Conservation (phyloP, 345 rosid species). For the Clausena lansium region DNA sequence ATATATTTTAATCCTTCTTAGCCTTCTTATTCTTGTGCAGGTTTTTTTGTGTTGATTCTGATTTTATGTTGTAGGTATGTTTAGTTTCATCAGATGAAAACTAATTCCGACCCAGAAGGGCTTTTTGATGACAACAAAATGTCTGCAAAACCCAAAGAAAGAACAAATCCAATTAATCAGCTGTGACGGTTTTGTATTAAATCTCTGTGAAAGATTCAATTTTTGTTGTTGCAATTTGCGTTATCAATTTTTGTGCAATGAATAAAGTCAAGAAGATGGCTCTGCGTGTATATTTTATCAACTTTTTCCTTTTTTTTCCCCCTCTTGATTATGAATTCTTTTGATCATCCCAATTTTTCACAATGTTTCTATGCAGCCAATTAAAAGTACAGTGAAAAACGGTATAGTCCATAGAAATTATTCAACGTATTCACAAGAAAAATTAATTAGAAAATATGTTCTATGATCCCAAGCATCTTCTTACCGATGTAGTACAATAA, state of each 20-base stretch:
- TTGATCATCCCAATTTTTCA: not conserved
- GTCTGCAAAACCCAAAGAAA: constrained; percentile 42
- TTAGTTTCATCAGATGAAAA: constrained; percentile 58
- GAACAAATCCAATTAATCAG: constrained; percentile 61
- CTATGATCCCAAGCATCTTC: too few species aligned
- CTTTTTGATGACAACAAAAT: constrained; percentile 77
- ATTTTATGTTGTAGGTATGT: constrained; percentile 6
- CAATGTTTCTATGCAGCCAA: not conserved
- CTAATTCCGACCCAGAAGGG: constrained; percentile 81
- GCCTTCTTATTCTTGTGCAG: too few species aligned
- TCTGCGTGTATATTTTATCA: constrained; percentile 56
- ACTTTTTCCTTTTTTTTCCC: not conserved
- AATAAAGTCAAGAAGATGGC: constrained; percentile 98
- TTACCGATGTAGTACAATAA: too few species aligned
- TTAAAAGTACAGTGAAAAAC: too few species aligned
- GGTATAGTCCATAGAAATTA: too few species aligned
- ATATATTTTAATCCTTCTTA: not conserved
- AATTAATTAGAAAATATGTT: too few species aligned
- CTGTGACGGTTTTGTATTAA: too few species aligned
- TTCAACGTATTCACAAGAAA: too few species aligned
- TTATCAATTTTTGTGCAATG: constrained; percentile 89
- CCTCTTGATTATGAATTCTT: not conserved
- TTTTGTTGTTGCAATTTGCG: constrained; percentile 89
- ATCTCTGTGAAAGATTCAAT: too few species aligned
- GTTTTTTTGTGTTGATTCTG: not conserved